These are phyloP conservation scores for Blumeria graminis DNA, from an alignment of 2,329 filamentous ascomycete species.

Conservation along the genomic window DNA sequence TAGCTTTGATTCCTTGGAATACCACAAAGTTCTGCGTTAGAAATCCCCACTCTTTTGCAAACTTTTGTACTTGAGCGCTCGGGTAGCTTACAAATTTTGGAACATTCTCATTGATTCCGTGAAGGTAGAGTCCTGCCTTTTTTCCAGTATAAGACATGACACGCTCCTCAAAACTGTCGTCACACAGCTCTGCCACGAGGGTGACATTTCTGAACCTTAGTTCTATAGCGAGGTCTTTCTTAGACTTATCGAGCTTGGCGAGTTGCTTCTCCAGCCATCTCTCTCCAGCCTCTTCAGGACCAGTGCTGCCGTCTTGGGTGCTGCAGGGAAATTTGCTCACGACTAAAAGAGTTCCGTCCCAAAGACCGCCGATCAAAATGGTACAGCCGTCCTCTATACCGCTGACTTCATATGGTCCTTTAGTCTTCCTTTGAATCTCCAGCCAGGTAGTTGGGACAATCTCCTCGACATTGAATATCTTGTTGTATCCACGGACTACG, in stretches of 20 bases:
- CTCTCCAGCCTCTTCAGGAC: constrained; percentile 71
- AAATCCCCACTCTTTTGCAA: constrained; percentile 85
- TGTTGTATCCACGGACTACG: constrained; percentile 78
- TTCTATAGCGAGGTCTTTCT: constrained; percentile 51
- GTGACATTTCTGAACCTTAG: constrained; percentile 69
- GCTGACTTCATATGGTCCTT: constrained; percentile 80
- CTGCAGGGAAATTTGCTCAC: constrained; percentile 98
- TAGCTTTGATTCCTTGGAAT: constrained; percentile 48
- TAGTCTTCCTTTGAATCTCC: constrained; percentile 50
- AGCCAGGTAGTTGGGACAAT: constrained; percentile 61
- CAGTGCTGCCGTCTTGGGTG: constrained; percentile 38
- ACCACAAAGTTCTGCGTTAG: constrained; percentile 62
- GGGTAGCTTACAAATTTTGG: constrained; percentile 77
- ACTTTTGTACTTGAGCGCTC: constrained; percentile 58
- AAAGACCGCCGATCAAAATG: constrained; percentile 82
- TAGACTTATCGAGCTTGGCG: constrained; percentile 49
- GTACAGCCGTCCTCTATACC: constrained; percentile 99
- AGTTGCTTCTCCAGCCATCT: constrained; percentile 62
- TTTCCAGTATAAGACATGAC: constrained; percentile 72
- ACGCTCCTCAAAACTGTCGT: constrained; percentile 91
- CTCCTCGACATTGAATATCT: constrained; percentile 91
- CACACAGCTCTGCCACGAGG: constrained; percentile 84
- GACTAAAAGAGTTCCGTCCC: constrained; percentile 75
- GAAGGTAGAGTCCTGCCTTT: constrained; percentile 72
- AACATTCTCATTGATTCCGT: constrained; percentile 90